A percentile compares a stretch with the other conserved stretches of the same genome.
These are phyloP conservation scores for Ophiostoma ips DNA, from an alignment of 2,329 filamentous ascomycete genomes.

Conservation along the genomic window DNA sequence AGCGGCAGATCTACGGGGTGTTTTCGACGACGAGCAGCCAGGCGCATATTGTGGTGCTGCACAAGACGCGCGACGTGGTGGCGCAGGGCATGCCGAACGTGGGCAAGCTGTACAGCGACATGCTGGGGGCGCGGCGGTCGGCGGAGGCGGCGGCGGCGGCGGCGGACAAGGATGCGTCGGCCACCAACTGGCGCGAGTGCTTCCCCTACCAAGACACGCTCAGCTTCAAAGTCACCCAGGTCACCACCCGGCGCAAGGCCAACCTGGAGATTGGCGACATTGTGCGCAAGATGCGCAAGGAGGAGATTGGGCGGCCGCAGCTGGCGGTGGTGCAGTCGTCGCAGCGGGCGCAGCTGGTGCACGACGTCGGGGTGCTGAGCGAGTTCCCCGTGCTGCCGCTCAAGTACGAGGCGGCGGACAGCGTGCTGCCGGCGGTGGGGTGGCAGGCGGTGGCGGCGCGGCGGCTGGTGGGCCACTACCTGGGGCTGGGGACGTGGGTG, in stretches of 20 bases:
- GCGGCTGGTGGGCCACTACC: conserved; percentile 74
- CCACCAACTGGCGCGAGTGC: conserved; percentile 61
- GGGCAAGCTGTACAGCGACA: conserved; percentile 72
- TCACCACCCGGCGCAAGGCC: conserved; percentile 80
- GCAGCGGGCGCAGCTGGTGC: conserved; percentile 63
- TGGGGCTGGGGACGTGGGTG: conserved; percentile 88
- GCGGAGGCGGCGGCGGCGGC: conserved; percentile 31
- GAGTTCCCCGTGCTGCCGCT: conserved; percentile 74
- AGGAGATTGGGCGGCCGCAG: conserved; percentile 61
- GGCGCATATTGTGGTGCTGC: conserved; percentile 79
- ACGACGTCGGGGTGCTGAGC: conserved; percentile 70
- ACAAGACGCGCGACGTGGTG: conserved; percentile 59
- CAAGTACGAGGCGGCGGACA: conserved; percentile 70
- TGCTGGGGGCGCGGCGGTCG: conserved; percentile 52
- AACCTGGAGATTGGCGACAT: conserved; percentile 77
- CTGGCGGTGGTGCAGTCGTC: conserved; percentile 87
- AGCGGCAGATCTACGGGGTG: conserved; percentile 83
- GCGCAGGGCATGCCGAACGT: conserved; percentile 87
- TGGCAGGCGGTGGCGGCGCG: conserved; percentile 88
- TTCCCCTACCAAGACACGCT: conserved; percentile 80
- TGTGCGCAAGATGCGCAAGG: conserved; percentile 79
- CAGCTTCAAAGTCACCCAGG: conserved; percentile 72
- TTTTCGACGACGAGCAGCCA: conserved; percentile 73
- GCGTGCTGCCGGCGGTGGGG: conserved; percentile 75
- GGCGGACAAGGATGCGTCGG: too few relatives aligned